Percentiles rank a stretch among this genome's conserved stretches.
Evolutionary conservation across 495 filamentous ascomycete species (phyloP).

Genomic region (Usnea hakonensis): DNA sequence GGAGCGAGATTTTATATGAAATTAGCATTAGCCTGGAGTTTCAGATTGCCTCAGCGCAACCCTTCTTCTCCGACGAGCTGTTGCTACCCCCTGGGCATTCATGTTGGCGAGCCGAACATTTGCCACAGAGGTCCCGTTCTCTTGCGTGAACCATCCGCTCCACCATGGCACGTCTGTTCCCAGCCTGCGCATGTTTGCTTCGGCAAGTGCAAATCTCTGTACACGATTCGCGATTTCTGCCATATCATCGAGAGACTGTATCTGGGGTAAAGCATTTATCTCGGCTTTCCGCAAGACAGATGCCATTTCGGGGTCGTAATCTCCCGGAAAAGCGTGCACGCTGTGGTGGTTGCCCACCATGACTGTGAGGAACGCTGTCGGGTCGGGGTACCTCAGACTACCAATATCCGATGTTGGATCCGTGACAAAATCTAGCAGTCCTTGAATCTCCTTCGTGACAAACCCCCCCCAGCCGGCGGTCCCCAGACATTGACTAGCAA

Average conservation of each 20-base stretch:
- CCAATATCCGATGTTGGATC: conserved; percentile 3
- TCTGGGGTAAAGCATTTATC: background rate
- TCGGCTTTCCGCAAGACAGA: conserved; percentile 4
- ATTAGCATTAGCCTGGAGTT: background rate
- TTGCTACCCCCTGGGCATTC: background rate
- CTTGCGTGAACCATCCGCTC: background rate
- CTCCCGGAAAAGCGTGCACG: conserved; percentile 2
- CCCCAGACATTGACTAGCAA: conserved; percentile 2
- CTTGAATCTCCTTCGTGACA: conserved; percentile 8
- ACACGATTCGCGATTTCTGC: background rate
- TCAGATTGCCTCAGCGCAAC: background rate
- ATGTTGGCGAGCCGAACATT: background rate
- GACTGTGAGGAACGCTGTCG: conserved; percentile 12
- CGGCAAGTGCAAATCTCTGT: background rate
- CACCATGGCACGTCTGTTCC: conserved; percentile 8
- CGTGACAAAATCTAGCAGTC: conserved; percentile 13
- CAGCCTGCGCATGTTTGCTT: background rate
- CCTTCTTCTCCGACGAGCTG: conserved; percentile 8
- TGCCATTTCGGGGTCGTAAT: conserved; percentile 14
- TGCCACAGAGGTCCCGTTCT: background rate
- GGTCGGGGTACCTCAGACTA: background rate
- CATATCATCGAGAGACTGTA: background rate
- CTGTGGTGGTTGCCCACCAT: background rate
- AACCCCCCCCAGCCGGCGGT: conserved; percentile 5
- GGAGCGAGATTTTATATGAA: too few species aligned